phyloP scores from a whole-genome alignment of 1,139 yeast species.

The Geotrichum restrictum region DNA sequence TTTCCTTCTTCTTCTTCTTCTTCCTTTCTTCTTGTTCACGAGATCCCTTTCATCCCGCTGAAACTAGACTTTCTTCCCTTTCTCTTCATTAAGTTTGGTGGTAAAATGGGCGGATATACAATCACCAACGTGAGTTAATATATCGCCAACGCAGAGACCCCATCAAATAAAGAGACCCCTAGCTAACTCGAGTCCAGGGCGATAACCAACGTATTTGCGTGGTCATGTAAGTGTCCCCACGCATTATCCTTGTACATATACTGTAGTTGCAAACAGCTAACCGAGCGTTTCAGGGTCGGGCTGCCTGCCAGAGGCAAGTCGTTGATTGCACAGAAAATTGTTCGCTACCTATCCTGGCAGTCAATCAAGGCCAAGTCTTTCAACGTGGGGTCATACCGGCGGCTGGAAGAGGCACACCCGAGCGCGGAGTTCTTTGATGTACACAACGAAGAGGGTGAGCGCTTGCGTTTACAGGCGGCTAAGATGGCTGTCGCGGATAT shows the following conservation, averaged over 20 bases:
- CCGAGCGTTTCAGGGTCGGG: constrained; percentile 46
- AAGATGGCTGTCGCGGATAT: constrained; percentile 72
- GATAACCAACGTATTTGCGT: constrained; percentile 42
- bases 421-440: constrained; percentile 74
- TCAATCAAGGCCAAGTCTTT: constrained; percentile 83
- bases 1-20: neutral
- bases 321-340: constrained; percentile 76
- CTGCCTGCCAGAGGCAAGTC: constrained; percentile 74
- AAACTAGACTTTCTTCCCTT: neutral
- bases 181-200: constrained; percentile 7
- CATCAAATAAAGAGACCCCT: neutral
- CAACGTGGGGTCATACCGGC: constrained; percentile 85
- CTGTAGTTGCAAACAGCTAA: neutral
- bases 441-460: constrained; percentile 58
- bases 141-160: too few relatives aligned
- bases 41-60: neutral
- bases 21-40: neutral
- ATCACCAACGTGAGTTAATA: constrained; percentile 21
- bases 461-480: constrained; percentile 65
- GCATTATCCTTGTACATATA: neutral
- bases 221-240: constrained; percentile 35
- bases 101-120: constrained; percentile 19
- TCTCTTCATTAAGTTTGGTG: too few relatives aligned
- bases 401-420: constrained; percentile 55
- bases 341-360: constrained; percentile 86